These are phyloP conservation scores for Cyberlindnera samutprakarnensis DNA, from an alignment of 805 yeast genomes.

Conservation along the genomic window DNA sequence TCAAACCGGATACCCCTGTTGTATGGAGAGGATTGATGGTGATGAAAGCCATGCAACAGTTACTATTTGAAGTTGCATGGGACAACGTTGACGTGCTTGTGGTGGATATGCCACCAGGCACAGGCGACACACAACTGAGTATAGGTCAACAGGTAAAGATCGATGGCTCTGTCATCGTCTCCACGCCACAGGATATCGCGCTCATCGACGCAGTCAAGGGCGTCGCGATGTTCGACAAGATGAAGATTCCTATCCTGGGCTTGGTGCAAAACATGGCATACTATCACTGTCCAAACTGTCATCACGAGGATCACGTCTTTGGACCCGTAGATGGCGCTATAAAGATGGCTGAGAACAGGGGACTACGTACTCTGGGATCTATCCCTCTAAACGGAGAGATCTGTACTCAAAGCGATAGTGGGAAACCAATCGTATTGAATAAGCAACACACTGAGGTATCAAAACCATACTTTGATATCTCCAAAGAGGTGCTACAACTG, in stretches of 20 bases:
- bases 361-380: constrained; percentile 49
- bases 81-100: constrained; percentile 56
- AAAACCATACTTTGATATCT: constrained; percentile 41
- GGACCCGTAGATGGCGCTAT: constrained; percentile 46
- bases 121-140: constrained; percentile 82
- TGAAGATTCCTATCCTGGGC: constrained; percentile 66
- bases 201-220: constrained; percentile 76
- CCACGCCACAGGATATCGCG: constrained; percentile 85
- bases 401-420: constrained; percentile 53
- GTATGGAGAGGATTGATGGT: constrained; percentile 88
- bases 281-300: constrained; percentile 68
- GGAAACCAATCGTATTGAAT: constrained; percentile 52
- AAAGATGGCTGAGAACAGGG: constrained; percentile 41
- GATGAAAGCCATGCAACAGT: constrained; percentile 79
- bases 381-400: constrained; percentile 61
- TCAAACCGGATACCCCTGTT: constrained; percentile 57
- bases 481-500: constrained; percentile 26
- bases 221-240: constrained; percentile 67
- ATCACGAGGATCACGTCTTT: constrained; percentile 66
- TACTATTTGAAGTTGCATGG: constrained; percentile 82
- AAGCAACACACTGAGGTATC: constrained; percentile 30
- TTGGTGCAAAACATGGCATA: constrained; percentile 80
- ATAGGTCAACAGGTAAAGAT: constrained; percentile 71
- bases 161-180: constrained; percentile 75
- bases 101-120: constrained; percentile 87